Evolutionary conservation across 345 rosid species (phyloP), one percentile per base, ranked within the genome.

Genomic region (Bruguiera gymnorhiza): DNA sequence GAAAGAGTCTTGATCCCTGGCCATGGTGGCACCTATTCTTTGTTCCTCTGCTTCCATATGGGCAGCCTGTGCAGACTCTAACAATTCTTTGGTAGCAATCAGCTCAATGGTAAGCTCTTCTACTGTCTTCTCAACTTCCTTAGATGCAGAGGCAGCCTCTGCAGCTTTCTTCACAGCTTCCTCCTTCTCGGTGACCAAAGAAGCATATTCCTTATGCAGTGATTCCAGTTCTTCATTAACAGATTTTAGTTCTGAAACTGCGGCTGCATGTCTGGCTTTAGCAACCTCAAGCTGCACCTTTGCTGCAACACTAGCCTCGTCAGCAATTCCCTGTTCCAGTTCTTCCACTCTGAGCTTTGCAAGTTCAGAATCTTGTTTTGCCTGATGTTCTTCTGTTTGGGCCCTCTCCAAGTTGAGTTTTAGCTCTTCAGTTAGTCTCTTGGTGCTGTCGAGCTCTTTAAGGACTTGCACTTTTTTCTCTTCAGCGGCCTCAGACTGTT

Each of bases 281-380:
- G 98, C 98, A 72, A 94, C 96, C 82, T 91, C 97, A 65, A 91
- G 86, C 81, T 94, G 97, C 27, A 95, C 88, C 88, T 87, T 94
- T 62, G 98, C 90, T 50, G 97, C 97, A 73, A 89, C 92, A 70
- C 98, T 91, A 59, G 76, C 88, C 62, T 91, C 98, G 69, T 87
- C 93, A 37, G 89, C 93, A 58, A 94, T 87, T 37, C 98, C 98
- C 71, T 94, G 93, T 76, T 94, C 88, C 86, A 94, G 83, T 76
- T 94, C 98, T 76, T 89, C 92, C 66, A 88, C 92, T 78, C 98
- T 87, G 55, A 94, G 85, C 83, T 83, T 86, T 20, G 90, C 96
- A 37, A 94, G 93, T 67, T 89, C 96, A 2, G 96, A 91, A 76
- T 94, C 97, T 60, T 94, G 98, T 65, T 86, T 91, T 23, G 97